Conservation (phyloP, 768 basidiomycete genomes). For the Termitomyces sp. region DNA sequence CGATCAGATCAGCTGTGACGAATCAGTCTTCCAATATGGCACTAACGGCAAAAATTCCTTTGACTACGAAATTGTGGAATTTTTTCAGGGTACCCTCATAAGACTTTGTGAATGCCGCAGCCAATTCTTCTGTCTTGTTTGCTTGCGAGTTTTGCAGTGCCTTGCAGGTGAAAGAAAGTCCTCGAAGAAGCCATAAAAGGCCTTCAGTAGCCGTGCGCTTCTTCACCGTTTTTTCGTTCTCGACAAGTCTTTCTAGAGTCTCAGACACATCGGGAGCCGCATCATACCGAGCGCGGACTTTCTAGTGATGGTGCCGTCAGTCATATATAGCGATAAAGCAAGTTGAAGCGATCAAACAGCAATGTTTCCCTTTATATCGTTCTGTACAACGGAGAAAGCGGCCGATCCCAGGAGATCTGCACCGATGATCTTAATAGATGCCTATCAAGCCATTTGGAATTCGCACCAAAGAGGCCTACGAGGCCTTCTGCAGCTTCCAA, state of each 20-base stretch:
- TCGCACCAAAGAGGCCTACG: conserved; percentile 83
- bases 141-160: conserved; percentile 70
- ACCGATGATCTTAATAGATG: neutral
- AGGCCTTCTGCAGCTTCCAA: conserved; percentile 86
- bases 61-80: conserved; percentile 77
- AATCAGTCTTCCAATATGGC: neutral
- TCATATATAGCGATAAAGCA: neutral
- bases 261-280: conserved; percentile 56
- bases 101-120: conserved; percentile 68
- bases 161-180: conserved; percentile 83
- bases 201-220: conserved; percentile 87
- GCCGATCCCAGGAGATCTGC: conserved; percentile 81
- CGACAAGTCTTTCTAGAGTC: conserved; percentile 81
- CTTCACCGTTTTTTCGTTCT: conserved; percentile 83
- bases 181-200: conserved; percentile 90
- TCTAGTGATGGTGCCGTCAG: conserved; percentile 41
- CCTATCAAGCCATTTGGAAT: neutral
- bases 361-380: conserved; percentile 90
- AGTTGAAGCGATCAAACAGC: conserved; percentile 41
- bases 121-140: conserved; percentile 59
- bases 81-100: conserved; percentile 82
- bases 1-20: neutral
- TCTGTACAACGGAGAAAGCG: conserved; percentile 80
- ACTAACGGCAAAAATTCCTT: conserved; percentile 54
- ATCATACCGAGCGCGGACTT: conserved; percentile 81